Evolutionary conservation across 345 rosid species (phyloP), one percentile per base, ranked within the genome.

Genomic region (Camelina hispida): DNA sequence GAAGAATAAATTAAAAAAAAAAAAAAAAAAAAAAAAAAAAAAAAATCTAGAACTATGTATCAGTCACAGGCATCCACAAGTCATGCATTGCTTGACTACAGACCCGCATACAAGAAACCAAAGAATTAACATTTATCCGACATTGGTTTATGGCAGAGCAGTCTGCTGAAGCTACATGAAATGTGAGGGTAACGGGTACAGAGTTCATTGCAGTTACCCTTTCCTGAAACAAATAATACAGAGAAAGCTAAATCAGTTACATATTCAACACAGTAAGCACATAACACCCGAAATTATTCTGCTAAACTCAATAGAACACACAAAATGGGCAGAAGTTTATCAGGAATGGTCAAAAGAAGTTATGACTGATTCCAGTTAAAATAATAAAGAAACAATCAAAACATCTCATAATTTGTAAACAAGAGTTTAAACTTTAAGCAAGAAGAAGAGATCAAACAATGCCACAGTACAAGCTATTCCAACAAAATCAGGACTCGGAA

Each of bases 61-160:
- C 96, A 48, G 85, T 86, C 79, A 89, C 73, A 57, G 93, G 90
- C 80, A 85, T 83, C 97, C 94, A 87, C 84, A 83, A 55, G 43
- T 84, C 75, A 35, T 77, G 78, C 55, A 60, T 79, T 62, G 79
- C 78, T 74, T 66, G 82, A 73, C 69, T 68, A 69, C 44, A 53
- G 65, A 80, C 76, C 56, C 68, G 81, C 72, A 62, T 63, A 32
- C 82, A 73, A 63, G 82, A 80, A 72, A 70, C 75, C 69, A 78
- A 76, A 58, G 82, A 77, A 82, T 70, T 76, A 69, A 78, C 56
- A 73, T 71, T 77, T 18, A 85, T 78, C 82, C 83, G 77, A 63
- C 74, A 60, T 73, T 69, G 76, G 79, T 67, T 84, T 43, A 71
- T 55, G 48, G 81, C 82, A 71, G 83, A 84, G 58, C 77, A 78